Evolutionary conservation across 805 yeast species (phyloP).

Genomic region (Jamesozyma jinghongensis): DNA sequence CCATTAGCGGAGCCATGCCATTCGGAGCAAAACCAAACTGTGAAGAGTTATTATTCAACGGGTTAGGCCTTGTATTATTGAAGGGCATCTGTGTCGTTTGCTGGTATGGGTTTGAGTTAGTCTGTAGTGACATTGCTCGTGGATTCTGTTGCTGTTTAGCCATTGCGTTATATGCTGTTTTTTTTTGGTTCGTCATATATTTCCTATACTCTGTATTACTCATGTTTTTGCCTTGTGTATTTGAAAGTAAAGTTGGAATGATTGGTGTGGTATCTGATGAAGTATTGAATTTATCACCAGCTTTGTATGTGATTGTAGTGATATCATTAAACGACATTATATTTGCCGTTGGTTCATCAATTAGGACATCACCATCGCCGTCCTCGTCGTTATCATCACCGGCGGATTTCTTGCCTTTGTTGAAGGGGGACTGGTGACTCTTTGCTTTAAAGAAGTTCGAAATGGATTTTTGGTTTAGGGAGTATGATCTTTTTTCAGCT

Average conservation of each 20-base stretch:
- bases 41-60: background rate
- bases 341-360: conserved; percentile 29
- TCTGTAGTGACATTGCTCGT: conserved; percentile 29
- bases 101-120: background rate
- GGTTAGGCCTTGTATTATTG: background rate
- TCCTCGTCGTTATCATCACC: conserved; percentile 32
- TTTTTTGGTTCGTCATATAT: conserved; percentile 58
- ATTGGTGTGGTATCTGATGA: conserved; percentile 52
- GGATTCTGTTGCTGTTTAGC: conserved; percentile 29
- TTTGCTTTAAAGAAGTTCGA: conserved; percentile 21
- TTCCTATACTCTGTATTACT: conserved; percentile 60
- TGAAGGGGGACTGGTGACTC: conserved; percentile 8
- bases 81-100: background rate
- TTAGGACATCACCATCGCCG: conserved; percentile 31
- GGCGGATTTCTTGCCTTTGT: conserved; percentile 3
- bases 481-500: conserved; percentile 12
- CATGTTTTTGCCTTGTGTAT: conserved; percentile 22
- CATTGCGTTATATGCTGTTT: conserved; percentile 40
- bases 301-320: conserved; percentile 53
- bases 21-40: background rate
- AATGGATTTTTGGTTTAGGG: conserved; percentile 17
- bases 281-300: conserved; percentile 45
- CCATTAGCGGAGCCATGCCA: background rate
- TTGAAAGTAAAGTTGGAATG: conserved; percentile 55
- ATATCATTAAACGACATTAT: conserved; percentile 55